phyloP scores from a whole-genome alignment of 1,139 yeast species.

The Protomyces lactucae-debilis region DNA sequence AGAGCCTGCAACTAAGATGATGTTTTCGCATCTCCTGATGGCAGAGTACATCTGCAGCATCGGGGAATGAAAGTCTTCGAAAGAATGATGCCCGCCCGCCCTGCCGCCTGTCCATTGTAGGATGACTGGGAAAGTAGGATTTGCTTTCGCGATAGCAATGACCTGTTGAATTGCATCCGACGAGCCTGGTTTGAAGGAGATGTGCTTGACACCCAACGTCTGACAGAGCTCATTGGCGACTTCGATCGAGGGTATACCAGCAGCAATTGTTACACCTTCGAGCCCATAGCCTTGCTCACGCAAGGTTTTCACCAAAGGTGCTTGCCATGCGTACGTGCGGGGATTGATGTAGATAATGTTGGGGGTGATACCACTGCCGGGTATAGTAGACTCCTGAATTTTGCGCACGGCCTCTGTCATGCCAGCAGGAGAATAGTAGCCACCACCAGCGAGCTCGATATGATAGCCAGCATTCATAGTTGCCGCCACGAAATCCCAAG shows the following conservation, averaged over 20 bases:
- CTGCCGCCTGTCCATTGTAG: conserved; percentile 99
- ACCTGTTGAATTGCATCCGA: conserved; percentile 85
- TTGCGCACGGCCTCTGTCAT: conserved; percentile 73
- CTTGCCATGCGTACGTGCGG: conserved; percentile 97
- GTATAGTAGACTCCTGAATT: conserved; percentile 53
- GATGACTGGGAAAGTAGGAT: conserved; percentile 92
- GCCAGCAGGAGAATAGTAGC: conserved; percentile 69
- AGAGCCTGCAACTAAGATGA: conserved; percentile 90
- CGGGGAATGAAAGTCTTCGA: conserved; percentile 98
- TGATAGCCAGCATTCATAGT: conserved; percentile 95
- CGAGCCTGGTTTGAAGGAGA: conserved; percentile 97
- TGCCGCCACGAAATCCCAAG: conserved; percentile 88
- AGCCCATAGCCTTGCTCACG: conserved; percentile 92
- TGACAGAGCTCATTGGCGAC: conserved; percentile 95
- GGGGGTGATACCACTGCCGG: conserved; percentile 86
- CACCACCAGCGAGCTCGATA: conserved; percentile 98
- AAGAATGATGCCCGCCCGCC: conserved; percentile 99
- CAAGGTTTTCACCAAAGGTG: conserved; percentile 83
- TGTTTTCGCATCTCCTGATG: conserved; percentile 86
- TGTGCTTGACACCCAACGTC: conserved; percentile 84
- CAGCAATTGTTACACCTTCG: conserved; percentile 95
- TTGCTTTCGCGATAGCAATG: conserved; percentile 86
- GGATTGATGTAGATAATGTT: conserved; percentile 95
- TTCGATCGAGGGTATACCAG: conserved; percentile 98
- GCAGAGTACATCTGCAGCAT: conserved; percentile 90